Base-by-base conservation (phyloP, 371 early-diverging fungal genomes). In the Parasitella parasitica region DNA sequence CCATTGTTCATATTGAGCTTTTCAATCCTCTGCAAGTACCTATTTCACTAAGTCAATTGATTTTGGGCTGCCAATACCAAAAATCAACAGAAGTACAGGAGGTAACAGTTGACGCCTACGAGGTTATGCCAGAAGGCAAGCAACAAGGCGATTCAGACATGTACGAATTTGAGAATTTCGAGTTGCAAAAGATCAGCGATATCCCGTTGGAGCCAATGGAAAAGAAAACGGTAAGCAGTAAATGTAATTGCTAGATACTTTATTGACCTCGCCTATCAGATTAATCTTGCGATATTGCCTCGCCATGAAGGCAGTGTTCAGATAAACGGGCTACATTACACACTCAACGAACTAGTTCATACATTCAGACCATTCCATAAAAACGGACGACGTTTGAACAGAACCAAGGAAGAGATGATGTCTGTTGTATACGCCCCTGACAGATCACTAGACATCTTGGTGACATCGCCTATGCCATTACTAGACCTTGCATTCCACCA, bases 401-500 rank as follows among this genome's bases (percentile, higher is more conserved):
- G 82, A 22, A 89, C 92, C 24, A 84, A 77, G 54, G 90, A 85
- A 63, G 88, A 89, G 51, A 80, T 77, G 54, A 73, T 74, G 62
- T 73, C 73, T 0, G 64, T 69, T 18, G 62, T 76, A 4, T 92
- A 94, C 71, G 86, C 88, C n/a, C 79, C 80, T 3, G 93, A 93
- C 48, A 72, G 83, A 34, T 79, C 89, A 12, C 74, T 95, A 16
- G 86, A 84, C 39, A 76, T 96, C n/a, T 55, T 83, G 7, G 91
- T 96, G 4, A 88, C 91, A 0, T 84, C 90, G 0, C 88, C 90
- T 2, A 89, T 95, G 89, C 97, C 98, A 9, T 76, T 93, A 22
- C 71, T 96, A 28, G 91, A 93, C 54, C 83, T 94, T 1, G 63
- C 80, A 0, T 89, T 95, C 55, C 89, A 89, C 28, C 57, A 74